Percentiles rank a stretch among this genome's conserved stretches.
Conservation (phyloP, 768 basidiomycete species). For the Leccinum variicolor region DNA sequence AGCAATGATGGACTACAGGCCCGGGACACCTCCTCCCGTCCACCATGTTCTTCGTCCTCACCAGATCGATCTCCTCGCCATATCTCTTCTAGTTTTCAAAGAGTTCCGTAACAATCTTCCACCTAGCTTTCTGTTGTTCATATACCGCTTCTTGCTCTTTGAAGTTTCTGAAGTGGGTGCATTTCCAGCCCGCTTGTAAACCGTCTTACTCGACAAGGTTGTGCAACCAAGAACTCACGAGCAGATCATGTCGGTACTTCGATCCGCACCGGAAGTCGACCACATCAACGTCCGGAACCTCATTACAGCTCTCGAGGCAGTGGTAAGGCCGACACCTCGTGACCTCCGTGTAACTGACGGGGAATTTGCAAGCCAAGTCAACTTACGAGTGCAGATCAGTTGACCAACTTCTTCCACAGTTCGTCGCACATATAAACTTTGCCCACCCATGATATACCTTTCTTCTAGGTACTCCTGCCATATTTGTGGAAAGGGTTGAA, state of each 20-base stretch:
- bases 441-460: neutral
- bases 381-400: slow-evolving; percentile 52
- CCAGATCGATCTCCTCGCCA: slow-evolving; percentile 65
- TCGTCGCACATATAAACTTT: slow-evolving; percentile 8
- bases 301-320: slow-evolving; percentile 42
- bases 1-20: slow-evolving; percentile 25
- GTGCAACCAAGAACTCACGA: slow-evolving; percentile 54
- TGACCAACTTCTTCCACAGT: slow-evolving; percentile 58
- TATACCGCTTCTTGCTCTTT: slow-evolving; percentile 63
- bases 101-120: slow-evolving; percentile 56
- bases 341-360: slow-evolving; percentile 16
- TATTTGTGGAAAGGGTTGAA: slow-evolving; percentile 58
- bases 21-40: slow-evolving; percentile 54
- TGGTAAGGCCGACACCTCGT: slow-evolving; percentile 28
- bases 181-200: neutral
- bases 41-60: slow-evolving; percentile 73
- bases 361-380: slow-evolving; percentile 40
- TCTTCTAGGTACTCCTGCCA: slow-evolving; percentile 45
- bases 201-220: slow-evolving; percentile 43
- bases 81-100: slow-evolving; percentile 62
- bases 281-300: slow-evolving; percentile 41
- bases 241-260: slow-evolving; percentile 45
- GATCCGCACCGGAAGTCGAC: slow-evolving; percentile 43
- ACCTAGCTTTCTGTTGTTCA: slow-evolving; percentile 53
- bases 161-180: slow-evolving; percentile 65